Percentiles rank a stretch among this genome's conserved stretches.
These are phyloP conservation scores for Fusarium anguioides DNA, from an alignment of 2,329 filamentous ascomycete genomes.

Conservation along the genomic window DNA sequence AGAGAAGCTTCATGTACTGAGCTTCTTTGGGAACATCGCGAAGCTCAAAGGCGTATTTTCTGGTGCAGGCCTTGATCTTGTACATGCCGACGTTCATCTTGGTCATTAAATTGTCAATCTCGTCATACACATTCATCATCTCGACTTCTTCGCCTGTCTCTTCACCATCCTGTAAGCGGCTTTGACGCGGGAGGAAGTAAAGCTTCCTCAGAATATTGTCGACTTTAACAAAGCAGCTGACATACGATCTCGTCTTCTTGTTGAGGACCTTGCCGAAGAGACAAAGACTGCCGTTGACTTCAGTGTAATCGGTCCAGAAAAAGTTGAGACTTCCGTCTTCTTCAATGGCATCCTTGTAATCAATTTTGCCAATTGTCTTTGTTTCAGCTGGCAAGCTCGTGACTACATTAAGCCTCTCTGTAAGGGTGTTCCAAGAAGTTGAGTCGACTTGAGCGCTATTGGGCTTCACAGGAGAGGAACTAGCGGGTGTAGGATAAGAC, in stretches of 20 bases:
- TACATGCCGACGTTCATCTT: conserved; percentile 86
- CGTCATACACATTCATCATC: conserved; percentile 89
- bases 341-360: conserved; percentile 87
- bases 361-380: conserved; percentile 80
- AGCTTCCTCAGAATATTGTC: conserved; percentile 94
- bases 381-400: conserved; percentile 76
- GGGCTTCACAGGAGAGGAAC: conserved; percentile 78
- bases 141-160: conserved; percentile 81
- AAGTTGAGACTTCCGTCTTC: conserved; percentile 91
- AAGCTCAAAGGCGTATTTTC: conserved; percentile 97
- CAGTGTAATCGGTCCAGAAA: conserved; percentile 97
- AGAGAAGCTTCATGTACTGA: conserved; percentile 94
- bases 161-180: conserved; percentile 65
- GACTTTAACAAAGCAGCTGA: conserved; percentile 95
- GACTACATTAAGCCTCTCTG: conserved; percentile 85
- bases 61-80: conserved; percentile 89
- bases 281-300: conserved; percentile 90
- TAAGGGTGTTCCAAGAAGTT: conserved; percentile 88
- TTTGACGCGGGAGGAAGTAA: conserved; percentile 87
- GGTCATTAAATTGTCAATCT: conserved; percentile 90
- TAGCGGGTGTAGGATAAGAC: conserved; percentile 75
- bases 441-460: conserved; percentile 75
- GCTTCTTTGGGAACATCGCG: conserved; percentile 86
- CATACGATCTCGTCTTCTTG: conserved; percentile 80
- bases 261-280: conserved; percentile 97